Evolutionary conservation across 2,329 filamentous ascomycete species (phyloP).

Genomic region (Diplodia mutila): DNA sequence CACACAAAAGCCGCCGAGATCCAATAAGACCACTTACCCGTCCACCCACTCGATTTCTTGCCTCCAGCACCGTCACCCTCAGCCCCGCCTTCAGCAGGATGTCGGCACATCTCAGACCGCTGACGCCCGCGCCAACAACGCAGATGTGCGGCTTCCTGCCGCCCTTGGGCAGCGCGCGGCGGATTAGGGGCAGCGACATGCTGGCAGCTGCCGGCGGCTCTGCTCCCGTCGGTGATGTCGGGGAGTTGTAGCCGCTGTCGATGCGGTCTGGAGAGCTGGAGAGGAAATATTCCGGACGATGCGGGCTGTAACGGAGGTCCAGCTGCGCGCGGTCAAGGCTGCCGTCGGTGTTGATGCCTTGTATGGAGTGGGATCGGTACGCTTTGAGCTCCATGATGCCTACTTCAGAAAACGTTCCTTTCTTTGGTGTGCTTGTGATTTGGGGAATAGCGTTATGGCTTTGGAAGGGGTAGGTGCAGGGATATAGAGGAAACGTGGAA

Average conservation of each 20-base stretch:
- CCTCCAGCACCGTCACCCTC: constrained; percentile 71
- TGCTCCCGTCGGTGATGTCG: background rate
- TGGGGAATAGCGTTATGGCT: background rate
- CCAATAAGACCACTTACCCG: constrained; percentile 54
- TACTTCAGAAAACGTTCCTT: background rate
- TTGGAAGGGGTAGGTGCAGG: background rate
- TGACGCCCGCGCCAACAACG: constrained; percentile 71
- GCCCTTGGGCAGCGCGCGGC: constrained; percentile 37
- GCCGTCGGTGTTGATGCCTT: constrained; percentile 29
- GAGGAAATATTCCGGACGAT: constrained; percentile 31
- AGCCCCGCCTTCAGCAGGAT: constrained; percentile 67
- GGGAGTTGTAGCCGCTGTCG: constrained; percentile 28
- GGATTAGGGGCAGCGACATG: constrained; percentile 33
- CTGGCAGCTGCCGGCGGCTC: background rate
- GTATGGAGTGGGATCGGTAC: constrained; percentile 31
- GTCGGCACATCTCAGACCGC: constrained; percentile 72
- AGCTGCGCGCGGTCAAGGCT: constrained; percentile 36
- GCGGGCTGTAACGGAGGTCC: constrained; percentile 38
- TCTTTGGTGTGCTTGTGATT: background rate
- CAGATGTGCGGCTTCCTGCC: constrained; percentile 60
- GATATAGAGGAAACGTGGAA: background rate
- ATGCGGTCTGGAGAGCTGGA: constrained; percentile 25
- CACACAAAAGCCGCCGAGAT: background rate
- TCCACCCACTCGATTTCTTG: constrained; percentile 67
- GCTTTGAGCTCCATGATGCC: constrained; percentile 34